Conservation (phyloP, 495 filamentous ascomycete species). For the Neurospora sp. region DNA sequence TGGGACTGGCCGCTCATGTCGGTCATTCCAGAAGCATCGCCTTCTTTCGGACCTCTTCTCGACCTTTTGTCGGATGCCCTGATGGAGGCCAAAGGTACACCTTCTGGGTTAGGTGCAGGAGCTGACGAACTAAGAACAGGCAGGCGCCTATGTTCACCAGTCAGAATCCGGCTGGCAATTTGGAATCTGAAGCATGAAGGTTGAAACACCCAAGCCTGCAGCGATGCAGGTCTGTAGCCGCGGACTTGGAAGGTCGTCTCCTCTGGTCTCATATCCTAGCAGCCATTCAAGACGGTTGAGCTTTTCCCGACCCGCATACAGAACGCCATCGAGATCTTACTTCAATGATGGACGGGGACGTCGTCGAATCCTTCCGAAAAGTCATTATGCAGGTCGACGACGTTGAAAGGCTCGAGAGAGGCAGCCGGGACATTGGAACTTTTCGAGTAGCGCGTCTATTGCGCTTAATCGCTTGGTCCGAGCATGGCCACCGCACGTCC, state of each 20-base stretch:
- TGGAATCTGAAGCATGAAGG: not conserved
- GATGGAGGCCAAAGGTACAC: not conserved
- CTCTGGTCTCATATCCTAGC: not conserved
- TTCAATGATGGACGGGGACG: not conserved
- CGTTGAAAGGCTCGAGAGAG: not conserved
- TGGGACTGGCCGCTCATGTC: not conserved
- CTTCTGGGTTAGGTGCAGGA: not conserved
- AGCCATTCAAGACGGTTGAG: not conserved
- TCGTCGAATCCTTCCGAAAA: not conserved
- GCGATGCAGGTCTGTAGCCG: not conserved
- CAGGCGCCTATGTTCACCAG: not conserved
- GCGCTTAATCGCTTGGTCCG: not conserved
- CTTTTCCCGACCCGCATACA: not conserved
- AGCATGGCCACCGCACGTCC: not conserved
- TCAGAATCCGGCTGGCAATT: not conserved
- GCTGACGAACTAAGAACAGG: not conserved
- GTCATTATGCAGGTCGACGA: not conserved
- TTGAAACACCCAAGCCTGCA: not conserved
- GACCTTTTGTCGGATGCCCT: not conserved
- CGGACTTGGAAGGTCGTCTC: not conserved
- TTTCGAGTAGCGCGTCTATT: not conserved
- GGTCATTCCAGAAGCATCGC: not conserved
- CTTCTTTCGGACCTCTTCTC: not conserved
- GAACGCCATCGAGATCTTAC: not conserved
- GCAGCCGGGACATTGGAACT: not conserved